phyloP scores from a whole-genome alignment of 1,139 yeast genomes.

The Hansenula lynferdii region DNA sequence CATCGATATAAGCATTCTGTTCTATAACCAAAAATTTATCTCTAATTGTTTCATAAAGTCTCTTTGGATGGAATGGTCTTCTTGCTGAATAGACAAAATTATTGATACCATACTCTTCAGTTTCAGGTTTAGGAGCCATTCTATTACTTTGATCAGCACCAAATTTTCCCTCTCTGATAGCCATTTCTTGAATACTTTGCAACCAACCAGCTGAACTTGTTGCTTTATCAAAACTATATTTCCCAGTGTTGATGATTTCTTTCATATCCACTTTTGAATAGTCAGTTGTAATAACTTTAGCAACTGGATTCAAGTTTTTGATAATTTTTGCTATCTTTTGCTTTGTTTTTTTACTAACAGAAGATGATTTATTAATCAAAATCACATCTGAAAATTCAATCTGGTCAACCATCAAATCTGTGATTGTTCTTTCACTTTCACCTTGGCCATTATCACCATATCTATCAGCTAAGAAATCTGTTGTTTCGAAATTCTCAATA shows the following conservation, averaged over 20 bases:
- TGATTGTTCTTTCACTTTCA: conserved; percentile 38
- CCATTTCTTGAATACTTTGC: conserved; percentile 38
- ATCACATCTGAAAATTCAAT: conserved; percentile 42
- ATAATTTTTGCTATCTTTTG: conserved; percentile 29
- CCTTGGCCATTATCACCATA: conserved; percentile 35
- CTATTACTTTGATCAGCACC: conserved; percentile 24
- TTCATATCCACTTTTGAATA: conserved; percentile 33
- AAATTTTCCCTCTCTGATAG: conserved; percentile 30
- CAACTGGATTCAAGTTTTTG: conserved; percentile 36
- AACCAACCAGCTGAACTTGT: conserved; percentile 44
- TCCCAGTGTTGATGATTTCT: conserved; percentile 31
- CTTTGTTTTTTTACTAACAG: conserved; percentile 24
- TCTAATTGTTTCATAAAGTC: conserved; percentile 30
- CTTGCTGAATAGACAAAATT: conserved; percentile 37
- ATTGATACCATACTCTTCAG: conserved; percentile 39
- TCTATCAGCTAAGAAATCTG: conserved; percentile 37
- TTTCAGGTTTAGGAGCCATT: conserved; percentile 28
- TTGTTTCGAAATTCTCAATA: conserved; percentile 35
- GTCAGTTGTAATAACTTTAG: conserved; percentile 31
- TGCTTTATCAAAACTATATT: conserved; percentile 37
- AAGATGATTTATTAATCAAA: conserved; percentile 33
- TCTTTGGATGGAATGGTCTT: conserved; percentile 40
- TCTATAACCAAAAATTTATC: conserved; percentile 31
- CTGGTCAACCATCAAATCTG: conserved; percentile 42
- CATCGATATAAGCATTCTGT: conserved; percentile 26